A percentile compares a stretch with the other conserved stretches of the same genome.
Evolutionary conservation across 75 land plant genomes (phyloP).

Genomic region (Ceratopteris richardii): DNA sequence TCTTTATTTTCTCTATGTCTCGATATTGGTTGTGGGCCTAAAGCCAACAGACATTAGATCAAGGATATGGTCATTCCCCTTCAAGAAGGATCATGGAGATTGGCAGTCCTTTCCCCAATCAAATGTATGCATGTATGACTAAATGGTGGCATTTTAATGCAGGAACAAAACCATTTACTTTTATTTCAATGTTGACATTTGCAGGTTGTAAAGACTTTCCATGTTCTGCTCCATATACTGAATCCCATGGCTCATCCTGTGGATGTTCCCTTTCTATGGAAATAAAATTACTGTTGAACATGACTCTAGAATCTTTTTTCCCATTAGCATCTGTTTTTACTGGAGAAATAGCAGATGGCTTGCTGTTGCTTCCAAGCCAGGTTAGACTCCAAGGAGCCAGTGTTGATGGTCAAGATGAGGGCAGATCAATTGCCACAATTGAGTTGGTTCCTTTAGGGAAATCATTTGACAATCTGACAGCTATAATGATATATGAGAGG

Average conservation of each 20-base stretch:
- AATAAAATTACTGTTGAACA: conserved; percentile 53
- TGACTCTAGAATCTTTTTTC: conserved; percentile 53
- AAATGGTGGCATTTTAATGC: too few relatives aligned
- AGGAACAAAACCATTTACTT: too few relatives aligned
- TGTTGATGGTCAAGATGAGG: conserved; percentile 48
- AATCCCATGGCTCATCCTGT: conserved; percentile 77
- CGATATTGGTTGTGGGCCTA: too few relatives aligned
- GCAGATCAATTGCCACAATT: conserved; percentile 51
- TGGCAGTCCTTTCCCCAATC: too few relatives aligned
- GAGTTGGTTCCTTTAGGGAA: conserved; percentile 76
- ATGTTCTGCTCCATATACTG: conserved; percentile 66
- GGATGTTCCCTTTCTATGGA: conserved; percentile 85
- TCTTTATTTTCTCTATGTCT: too few relatives aligned
- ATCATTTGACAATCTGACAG: conserved; percentile 77
- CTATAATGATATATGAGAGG: conserved; percentile 50
- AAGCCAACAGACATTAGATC: too few relatives aligned
- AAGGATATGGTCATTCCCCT: too few relatives aligned
- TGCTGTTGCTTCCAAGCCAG: conserved; percentile 70
- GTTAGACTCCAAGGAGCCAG: conserved; percentile 70
- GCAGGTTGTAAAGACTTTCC: conserved; percentile 43
- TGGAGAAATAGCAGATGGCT: conserved; percentile 65
- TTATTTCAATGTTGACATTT: too few relatives aligned
- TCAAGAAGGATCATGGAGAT: too few relatives aligned
- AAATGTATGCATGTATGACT: too few relatives aligned
- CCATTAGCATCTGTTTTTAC: conserved; percentile 64